Evolutionary conservation across 768 basidiomycete genomes (phyloP).

Genomic region (Russula foetens): DNA sequence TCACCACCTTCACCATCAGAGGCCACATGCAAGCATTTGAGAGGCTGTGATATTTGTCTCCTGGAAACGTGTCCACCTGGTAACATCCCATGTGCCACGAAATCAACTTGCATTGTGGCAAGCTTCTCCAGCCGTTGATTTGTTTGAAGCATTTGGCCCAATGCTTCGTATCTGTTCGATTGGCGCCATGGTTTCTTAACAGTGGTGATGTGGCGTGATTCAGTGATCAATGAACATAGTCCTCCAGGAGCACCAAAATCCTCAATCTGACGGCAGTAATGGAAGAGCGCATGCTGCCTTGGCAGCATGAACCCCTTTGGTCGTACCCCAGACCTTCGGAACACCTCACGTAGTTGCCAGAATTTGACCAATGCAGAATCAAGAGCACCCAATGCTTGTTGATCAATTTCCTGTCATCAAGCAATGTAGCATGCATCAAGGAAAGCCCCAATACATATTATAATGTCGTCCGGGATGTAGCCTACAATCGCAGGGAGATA

Average conservation of each 20-base stretch:
- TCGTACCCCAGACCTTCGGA: background rate
- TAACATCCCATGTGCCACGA: background rate
- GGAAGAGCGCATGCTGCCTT: background rate
- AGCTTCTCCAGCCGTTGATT: background rate
- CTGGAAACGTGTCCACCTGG: background rate
- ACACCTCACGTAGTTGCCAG: background rate
- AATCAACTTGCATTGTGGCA: background rate
- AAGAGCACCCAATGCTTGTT: background rate
- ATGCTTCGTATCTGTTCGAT: background rate
- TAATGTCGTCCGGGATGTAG: background rate
- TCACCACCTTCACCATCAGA: background rate
- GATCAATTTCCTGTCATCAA: background rate
- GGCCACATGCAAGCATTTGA: background rate
- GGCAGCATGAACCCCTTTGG: background rate
- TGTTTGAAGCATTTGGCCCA: background rate
- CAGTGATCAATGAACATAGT: background rate
- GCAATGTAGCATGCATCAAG: conserved; percentile 19
- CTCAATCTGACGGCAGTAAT: background rate
- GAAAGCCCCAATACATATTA: background rate
- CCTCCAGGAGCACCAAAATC: background rate
- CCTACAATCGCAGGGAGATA: background rate
- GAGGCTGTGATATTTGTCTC: background rate
- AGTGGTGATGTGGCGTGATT: background rate
- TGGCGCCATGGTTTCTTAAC: background rate
- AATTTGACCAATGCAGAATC: background rate